phyloP scores from a whole-genome alignment of 164 flowering plant species.

The Aristolochia californica region DNA sequence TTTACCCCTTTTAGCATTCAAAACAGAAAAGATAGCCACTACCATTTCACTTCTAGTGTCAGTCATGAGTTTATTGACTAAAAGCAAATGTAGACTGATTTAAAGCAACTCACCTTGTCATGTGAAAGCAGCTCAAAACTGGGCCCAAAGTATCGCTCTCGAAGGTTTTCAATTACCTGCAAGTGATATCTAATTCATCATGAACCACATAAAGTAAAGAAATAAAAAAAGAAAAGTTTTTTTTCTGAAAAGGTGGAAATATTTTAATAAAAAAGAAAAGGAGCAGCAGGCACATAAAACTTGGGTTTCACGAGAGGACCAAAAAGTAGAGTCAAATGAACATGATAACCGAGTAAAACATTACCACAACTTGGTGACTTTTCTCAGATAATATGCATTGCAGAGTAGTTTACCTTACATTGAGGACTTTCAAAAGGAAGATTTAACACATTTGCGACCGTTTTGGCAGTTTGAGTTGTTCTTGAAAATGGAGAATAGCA shows the following conservation, averaged over 20 bases:
- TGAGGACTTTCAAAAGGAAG: conserved; percentile 72
- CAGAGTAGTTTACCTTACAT: conserved; percentile 46
- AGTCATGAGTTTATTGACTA: too few species aligned
- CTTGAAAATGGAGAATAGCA: conserved; percentile 96
- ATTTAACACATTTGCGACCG: conserved; percentile 58
- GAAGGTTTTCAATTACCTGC: conserved; percentile 64
- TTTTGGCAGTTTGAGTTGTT: conserved; percentile 71
- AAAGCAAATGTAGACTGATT: too few species aligned
- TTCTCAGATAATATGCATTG: not conserved
- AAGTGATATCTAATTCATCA: conserved; percentile 4
- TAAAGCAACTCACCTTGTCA: conserved; percentile 53
- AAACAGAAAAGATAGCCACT: too few species aligned
- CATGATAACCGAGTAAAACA: not conserved
- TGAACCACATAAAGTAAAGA: not conserved
- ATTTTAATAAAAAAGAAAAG: too few species aligned
- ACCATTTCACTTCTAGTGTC: too few species aligned
- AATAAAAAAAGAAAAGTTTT: not conserved
- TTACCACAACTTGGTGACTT: not conserved
- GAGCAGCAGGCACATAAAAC: too few species aligned
- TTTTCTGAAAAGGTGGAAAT: too few species aligned
- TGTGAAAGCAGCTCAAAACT: conserved; percentile 74
- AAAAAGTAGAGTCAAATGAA: too few species aligned
- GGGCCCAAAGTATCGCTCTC: conserved; percentile 93
- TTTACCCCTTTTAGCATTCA: too few species aligned
- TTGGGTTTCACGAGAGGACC: too few species aligned